A percentile compares a stretch with the other conserved stretches of the same genome.
Conservation (phyloP, 2,329 filamentous ascomycete species). For the Cladobotryum protrusum region DNA sequence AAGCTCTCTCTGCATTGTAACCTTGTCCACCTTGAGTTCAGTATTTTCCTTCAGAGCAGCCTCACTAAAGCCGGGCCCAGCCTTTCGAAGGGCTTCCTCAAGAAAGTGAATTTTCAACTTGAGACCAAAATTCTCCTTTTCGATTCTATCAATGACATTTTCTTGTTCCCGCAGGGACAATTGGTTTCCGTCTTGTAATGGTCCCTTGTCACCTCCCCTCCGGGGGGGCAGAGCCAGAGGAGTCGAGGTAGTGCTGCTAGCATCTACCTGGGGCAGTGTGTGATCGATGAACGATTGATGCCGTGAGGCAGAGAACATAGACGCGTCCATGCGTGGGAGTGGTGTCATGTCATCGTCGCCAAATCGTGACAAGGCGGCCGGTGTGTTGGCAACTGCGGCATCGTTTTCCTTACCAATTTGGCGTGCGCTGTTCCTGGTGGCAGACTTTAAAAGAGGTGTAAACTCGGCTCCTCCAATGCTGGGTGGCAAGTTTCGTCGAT, state of each 20-base stretch:
- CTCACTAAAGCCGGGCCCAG: constrained; percentile 84
- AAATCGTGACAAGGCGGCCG: constrained; percentile 55
- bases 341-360: constrained; percentile 69
- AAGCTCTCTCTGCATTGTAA: constrained; percentile 84
- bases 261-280: constrained; percentile 69
- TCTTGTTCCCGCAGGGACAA: constrained; percentile 92
- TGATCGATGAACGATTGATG: constrained; percentile 59
- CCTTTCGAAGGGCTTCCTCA: constrained; percentile 81
- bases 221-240: constrained; percentile 67
- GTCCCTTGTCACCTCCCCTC: constrained; percentile 55
- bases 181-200: constrained; percentile 80
- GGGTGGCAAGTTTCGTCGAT: constrained; percentile 64
- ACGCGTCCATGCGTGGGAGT: constrained; percentile 67
- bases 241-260: constrained; percentile 77
- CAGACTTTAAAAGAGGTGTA: constrained; percentile 83
- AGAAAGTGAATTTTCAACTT: constrained; percentile 97
- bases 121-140: constrained; percentile 96
- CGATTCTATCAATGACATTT: constrained; percentile 88
- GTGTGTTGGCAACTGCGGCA: constrained; percentile 57
- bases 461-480: constrained; percentile 71
- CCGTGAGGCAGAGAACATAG: constrained; percentile 60
- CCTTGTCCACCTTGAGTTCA: constrained; percentile 86
- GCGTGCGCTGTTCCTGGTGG: constrained; percentile 65
- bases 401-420: constrained; percentile 57
- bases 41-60: constrained; percentile 90